Evolutionary conservation across 1,284 basidiomycete species (phyloP), one percentile per base, ranked within the genome.

Genomic region (Neolentinus lepideus): DNA sequence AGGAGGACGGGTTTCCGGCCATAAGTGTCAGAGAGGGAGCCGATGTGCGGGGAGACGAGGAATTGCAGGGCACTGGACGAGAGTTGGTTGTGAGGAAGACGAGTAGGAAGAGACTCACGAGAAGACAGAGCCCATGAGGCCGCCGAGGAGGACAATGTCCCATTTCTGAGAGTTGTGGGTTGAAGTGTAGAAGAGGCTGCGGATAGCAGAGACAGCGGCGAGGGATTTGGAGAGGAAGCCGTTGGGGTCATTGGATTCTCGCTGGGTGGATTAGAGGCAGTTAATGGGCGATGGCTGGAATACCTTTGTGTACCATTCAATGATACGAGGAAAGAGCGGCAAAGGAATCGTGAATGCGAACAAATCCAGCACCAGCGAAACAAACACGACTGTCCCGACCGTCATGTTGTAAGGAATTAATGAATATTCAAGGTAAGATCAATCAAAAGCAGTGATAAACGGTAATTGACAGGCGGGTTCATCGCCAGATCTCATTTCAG

Each of bases 311-410:
- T 93, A 95, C 91, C 91, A 95, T 72, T 93, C 88, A 53, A 92
- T 89, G 53, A 92, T 76, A 45, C 92, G 83, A 48, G 92, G 93
- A 70, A 95, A 95, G 38, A 95, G 80, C 31, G 92, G 92, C 29
- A 95, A 76, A n/a, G 92, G 92, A 47, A 95, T 91, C n/a, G 93
- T 95, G 69, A 94, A 95, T 12, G 92, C 92, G 57, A 95, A 88
- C 19, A 95, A 81, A 69, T 95, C 92, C 52, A 95, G 77, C 25
- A 95, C 79, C 35, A 95, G 74, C 1, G 92, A 92, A 56, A 89
- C 67, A 66, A 94, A 86, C 52, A 95, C 92, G 59, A 94, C 78
- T 2, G 79, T 84, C 68, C 88, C 83, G 55, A 92, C 80, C 61
- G 75, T 82, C 33, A 73, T 75, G 84, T 43, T 43, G 16, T 43